phyloP scores from a whole-genome alignment of 2,329 filamentous ascomycete genomes.

The Colletotrichum tabaci region DNA sequence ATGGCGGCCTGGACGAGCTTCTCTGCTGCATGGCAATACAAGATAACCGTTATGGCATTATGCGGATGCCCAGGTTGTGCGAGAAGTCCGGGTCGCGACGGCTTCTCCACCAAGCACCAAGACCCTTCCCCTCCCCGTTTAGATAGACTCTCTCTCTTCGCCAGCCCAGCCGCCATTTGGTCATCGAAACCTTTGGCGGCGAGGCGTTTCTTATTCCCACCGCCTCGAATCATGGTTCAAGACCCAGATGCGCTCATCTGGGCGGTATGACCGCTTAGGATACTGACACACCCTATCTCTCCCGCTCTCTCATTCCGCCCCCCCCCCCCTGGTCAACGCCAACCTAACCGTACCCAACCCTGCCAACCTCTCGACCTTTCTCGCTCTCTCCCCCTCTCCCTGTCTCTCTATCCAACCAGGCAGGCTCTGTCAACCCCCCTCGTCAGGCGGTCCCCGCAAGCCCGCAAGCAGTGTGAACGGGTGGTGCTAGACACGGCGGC shows the following conservation, averaged over 20 bases:
- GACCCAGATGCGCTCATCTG: conserved; percentile 36
- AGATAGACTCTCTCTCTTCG: conserved; percentile 13
- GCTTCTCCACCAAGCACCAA: conserved; percentile 9
- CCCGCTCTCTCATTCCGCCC: neutral
- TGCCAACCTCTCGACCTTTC: conserved; percentile 8
- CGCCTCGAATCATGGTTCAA: conserved; percentile 39
- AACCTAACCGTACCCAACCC: conserved; percentile 29
- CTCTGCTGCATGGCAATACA: conserved; percentile 5
- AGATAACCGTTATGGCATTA: conserved; percentile 32
- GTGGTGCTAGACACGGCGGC: conserved; percentile 31
- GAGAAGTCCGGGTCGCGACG: conserved; percentile 23
- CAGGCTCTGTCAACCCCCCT: conserved; percentile 29
- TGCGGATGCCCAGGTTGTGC: conserved; percentile 22
- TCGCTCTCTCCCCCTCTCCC: conserved; percentile 6
- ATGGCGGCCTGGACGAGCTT: neutral
- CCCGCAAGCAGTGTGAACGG: conserved; percentile 27
- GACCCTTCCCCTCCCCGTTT: neutral
- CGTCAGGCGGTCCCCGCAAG: conserved; percentile 37
- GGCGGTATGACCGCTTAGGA: neutral
- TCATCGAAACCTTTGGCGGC: conserved; percentile 39
- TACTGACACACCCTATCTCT: neutral
- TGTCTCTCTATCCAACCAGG: conserved; percentile 26
- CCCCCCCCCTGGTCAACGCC: conserved; percentile 22
- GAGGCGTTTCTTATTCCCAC: conserved; percentile 33
- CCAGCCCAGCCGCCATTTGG: conserved; percentile 30